Percentiles rank a stretch among this genome's conserved stretches.
These are phyloP conservation scores for Apophysomyces variabilis DNA, from an alignment of 371 early-diverging fungal genomes.

Conservation along the genomic window DNA sequence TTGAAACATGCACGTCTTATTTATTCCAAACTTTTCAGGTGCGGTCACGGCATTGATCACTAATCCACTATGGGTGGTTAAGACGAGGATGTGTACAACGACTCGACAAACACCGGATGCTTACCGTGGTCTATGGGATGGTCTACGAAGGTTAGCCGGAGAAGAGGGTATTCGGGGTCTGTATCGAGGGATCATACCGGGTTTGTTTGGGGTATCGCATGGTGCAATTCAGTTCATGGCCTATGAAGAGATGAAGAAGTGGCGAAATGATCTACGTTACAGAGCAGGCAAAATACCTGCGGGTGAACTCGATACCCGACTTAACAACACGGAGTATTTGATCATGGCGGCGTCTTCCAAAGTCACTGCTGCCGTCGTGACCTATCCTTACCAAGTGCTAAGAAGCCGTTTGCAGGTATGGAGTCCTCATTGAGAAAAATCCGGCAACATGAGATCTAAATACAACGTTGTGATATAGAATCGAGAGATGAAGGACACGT, in stretches of 20 bases:
- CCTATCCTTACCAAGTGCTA: conserved; percentile 96
- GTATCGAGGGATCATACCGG: conserved; percentile 89
- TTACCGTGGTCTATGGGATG: conserved; percentile 79
- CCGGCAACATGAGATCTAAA: no score
- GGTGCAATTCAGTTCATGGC: conserved; percentile 97
- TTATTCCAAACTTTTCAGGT: conserved; percentile 43
- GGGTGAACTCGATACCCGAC: conserved; percentile 45
- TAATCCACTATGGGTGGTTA: conserved; percentile 95
- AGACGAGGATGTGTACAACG: conserved; percentile 91
- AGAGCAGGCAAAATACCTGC: conserved; percentile 25
- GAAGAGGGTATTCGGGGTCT: conserved; percentile 86
- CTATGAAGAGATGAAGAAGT: conserved; percentile 93
- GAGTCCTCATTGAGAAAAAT: not conserved
- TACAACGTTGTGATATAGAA: conserved; percentile 19
- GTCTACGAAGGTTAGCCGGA: conserved; percentile 60
- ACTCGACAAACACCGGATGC: conserved; percentile 65
- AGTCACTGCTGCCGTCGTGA: conserved; percentile 81
- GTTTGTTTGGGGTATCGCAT: conserved; percentile 90
- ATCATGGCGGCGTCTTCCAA: conserved; percentile 90
- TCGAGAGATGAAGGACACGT: conserved; percentile 47
- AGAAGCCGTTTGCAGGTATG: conserved; percentile 84
- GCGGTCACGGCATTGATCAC: conserved; percentile 82
- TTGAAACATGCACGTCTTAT: not conserved
- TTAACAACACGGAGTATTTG: conserved; percentile 76
- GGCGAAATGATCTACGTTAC: conserved; percentile 53